phyloP scores from a whole-genome alignment of 352 stramenopile genomes.

The Blastocystis sp. region DNA sequence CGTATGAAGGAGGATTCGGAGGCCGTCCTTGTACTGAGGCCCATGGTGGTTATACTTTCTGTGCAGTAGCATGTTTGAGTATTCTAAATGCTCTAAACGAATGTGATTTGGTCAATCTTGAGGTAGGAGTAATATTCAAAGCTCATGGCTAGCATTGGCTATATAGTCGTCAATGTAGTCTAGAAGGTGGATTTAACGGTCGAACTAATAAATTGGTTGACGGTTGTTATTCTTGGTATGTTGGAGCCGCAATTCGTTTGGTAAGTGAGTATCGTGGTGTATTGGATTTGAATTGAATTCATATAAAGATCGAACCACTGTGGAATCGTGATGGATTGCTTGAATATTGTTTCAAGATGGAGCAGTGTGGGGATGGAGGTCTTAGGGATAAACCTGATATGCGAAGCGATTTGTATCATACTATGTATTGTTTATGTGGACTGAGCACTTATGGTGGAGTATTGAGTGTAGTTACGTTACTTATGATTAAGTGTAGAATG shows the following conservation, averaged over 20 bases:
- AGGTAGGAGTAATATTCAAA: conserved; percentile 17
- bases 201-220: conserved; percentile 98
- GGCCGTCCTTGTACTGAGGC: conserved; percentile 79
- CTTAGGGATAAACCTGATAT: conserved; percentile 71
- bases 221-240: conserved; percentile 98
- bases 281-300: not conserved
- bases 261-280: conserved; percentile 65
- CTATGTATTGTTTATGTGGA: conserved; percentile 92
- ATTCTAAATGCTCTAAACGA: conserved; percentile 73
- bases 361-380: conserved; percentile 67
- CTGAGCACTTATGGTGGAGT: conserved; percentile 70
- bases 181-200: conserved; percentile 80
- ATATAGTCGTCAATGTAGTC: not conserved
- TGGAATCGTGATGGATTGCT: conserved; percentile 75
- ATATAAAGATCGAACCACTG: conserved; percentile 67
- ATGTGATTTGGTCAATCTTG: conserved; percentile 71
- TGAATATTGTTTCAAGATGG: conserved; percentile 70
- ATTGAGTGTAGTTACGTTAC: not conserved
- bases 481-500: not conserved
- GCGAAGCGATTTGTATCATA: conserved; percentile 93
- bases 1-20: conserved; percentile 90
- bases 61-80: conserved; percentile 83
- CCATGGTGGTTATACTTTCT: conserved; percentile 97
- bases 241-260: conserved; percentile 80
- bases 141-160: conserved; percentile 56